Evolutionary conservation across 2,329 filamentous ascomycete species (phyloP), one percentile per base, ranked within the genome.

Genomic region (Aspergillus hortae): DNA sequence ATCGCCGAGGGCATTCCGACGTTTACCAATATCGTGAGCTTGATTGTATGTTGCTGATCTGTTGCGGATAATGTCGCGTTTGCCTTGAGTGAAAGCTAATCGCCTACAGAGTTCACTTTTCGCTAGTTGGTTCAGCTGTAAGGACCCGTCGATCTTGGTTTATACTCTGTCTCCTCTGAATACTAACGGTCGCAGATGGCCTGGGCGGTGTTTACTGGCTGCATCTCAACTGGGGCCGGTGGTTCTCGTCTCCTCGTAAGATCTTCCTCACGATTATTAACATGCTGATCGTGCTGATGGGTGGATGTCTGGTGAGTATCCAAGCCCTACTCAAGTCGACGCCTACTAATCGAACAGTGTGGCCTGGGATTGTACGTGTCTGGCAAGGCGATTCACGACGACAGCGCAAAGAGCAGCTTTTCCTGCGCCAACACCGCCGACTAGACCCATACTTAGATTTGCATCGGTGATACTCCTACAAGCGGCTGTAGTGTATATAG

Each of bases 1-100:
- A 84, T 90, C 51, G 85, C 86, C 10, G 82, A 87, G 67, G 82
- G 82, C 0, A 84, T 90, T 6, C 87, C 87, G 1, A 80, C 83
- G 42, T 90, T 89, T 72, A 82, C 81, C 61, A 77, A 84, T 47
- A 71, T 90, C 11, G 72, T 89, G 25, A 82, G 81, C 7, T 70
- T 89, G 35, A 81, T 88, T 56, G 53, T 66, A 63, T 23, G 60
- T 56, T 42, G 12, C 23, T 23, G 23, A 23, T 19, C 19, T 19
- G 3, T 19, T 4, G 19, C 19, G 19, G 3, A 19, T 19, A 19
- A 19, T 19, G 19, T 19, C 19, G 17, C 17, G 19, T 19, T 19
- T 4, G 19, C 4, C 19, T 19, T 4, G 19, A 19, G 2, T 19
- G 19, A 19, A 35, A 36, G 40, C 55, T 52, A 47, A 50, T 54